phyloP scores from a whole-genome alignment of 192 early-diverging fungal genomes.

The Mortierella antarctica region DNA sequence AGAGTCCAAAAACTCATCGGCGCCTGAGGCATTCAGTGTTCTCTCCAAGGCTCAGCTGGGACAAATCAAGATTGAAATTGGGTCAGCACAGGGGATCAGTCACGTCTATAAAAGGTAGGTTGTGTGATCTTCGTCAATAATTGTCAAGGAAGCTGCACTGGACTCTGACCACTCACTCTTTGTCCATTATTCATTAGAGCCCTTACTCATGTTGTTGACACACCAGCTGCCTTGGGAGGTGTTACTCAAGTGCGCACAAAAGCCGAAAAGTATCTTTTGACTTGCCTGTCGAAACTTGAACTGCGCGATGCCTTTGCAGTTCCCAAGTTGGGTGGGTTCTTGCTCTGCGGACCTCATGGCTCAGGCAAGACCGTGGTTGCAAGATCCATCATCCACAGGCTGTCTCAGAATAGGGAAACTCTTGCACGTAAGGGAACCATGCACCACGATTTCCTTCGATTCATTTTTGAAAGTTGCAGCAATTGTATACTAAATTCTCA shows the following conservation, averaged over 20 bases:
- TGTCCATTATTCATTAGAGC: slow-evolving; percentile 7
- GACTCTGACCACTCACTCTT: background rate
- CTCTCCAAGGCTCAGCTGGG: slow-evolving; percentile 28
- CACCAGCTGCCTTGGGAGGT: slow-evolving; percentile 55
- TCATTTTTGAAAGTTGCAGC: background rate
- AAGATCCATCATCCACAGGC: slow-evolving; percentile 57
- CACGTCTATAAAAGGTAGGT: slow-evolving; percentile 45
- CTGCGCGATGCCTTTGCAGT: slow-evolving; percentile 52
- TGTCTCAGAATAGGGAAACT: slow-evolving; percentile 53
- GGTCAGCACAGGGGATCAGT: slow-evolving; percentile 35
- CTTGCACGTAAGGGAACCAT: slow-evolving; percentile 56
- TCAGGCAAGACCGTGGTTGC: slow-evolving; percentile 80
- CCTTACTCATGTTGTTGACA: slow-evolving; percentile 29
- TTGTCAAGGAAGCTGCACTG: background rate
- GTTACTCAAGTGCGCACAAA: slow-evolving; percentile 50
- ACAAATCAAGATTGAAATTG: slow-evolving; percentile 54
- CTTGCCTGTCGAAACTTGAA: slow-evolving; percentile 53
- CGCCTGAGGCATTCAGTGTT: slow-evolving; percentile 41
- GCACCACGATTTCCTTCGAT: slow-evolving; percentile 7
- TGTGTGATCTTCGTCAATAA: background rate
- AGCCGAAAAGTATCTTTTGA: slow-evolving; percentile 54
- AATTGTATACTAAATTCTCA: background rate
- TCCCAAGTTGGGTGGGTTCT: slow-evolving; percentile 63
- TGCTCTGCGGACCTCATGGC: slow-evolving; percentile 78
- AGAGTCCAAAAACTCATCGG: slow-evolving; percentile 16